Percentiles rank a stretch among this genome's conserved stretches.
phyloP scores from a whole-genome alignment of 352 stramenopile species.

The Globisporangium spinosum region DNA sequence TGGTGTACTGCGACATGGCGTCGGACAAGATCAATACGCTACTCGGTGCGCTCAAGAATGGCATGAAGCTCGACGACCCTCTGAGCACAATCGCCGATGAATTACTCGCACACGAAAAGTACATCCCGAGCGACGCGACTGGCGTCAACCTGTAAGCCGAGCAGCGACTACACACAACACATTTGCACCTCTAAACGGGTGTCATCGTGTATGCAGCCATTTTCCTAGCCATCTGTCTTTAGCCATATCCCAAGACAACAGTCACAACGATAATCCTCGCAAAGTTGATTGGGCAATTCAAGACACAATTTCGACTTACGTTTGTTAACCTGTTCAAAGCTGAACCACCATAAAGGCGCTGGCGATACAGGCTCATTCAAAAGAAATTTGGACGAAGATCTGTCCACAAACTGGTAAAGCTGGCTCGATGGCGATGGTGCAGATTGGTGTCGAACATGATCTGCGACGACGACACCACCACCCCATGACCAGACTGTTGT shows the following conservation, averaged over 20 bases:
- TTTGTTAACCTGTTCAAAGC: too few species aligned
- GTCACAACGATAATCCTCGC: too few species aligned
- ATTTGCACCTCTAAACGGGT: background rate
- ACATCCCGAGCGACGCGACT: conserved; percentile 75
- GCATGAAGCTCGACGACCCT: conserved; percentile 58
- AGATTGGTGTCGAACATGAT: background rate
- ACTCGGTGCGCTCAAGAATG: conserved; percentile 54
- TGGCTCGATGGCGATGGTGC: too few species aligned
- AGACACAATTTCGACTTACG: too few species aligned
- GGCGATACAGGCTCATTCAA: too few species aligned
- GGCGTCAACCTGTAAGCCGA: conserved; percentile 50
- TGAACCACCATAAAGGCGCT: too few species aligned
- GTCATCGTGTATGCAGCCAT: background rate
- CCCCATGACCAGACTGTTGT: background rate
- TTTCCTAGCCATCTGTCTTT: too few species aligned
- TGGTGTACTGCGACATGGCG: conserved; percentile 75
- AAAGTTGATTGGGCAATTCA: too few species aligned
- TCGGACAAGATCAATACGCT: conserved; percentile 64
- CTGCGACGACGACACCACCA: background rate
- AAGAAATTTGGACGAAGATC: too few species aligned
- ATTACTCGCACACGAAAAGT: conserved; percentile 68
- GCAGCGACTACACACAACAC: background rate
- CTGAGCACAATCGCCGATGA: conserved; percentile 76
- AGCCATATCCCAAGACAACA: too few species aligned
- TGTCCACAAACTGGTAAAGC: too few species aligned